Evolutionary conservation across 129 eudicot genomes (phyloP).

Genomic region (Artemisia annua): DNA sequence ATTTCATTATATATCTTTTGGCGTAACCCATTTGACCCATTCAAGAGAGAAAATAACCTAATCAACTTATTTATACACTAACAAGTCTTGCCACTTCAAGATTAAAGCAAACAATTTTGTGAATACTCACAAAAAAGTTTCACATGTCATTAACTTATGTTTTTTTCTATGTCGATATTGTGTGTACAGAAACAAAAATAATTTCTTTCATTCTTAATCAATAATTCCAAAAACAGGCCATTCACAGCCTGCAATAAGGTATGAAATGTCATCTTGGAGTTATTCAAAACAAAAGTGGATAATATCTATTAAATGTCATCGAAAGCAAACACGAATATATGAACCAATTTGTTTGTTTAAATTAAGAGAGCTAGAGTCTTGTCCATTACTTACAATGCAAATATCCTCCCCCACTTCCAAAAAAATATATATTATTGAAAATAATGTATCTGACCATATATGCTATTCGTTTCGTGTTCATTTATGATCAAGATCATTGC

Average conservation of each 20-base stretch:
- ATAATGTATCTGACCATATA: too few relatives aligned
- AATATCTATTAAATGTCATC: not conserved
- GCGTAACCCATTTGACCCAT: too few relatives aligned
- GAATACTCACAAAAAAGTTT: too few relatives aligned
- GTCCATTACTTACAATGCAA: not conserved
- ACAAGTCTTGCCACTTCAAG: too few relatives aligned
- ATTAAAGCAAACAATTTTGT: too few relatives aligned
- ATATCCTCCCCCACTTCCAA: not conserved
- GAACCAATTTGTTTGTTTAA: not conserved
- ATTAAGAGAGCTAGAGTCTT: not conserved
- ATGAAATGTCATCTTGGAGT: constrained; percentile 22
- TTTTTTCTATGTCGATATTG: not conserved
- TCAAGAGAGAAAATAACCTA: too few relatives aligned
- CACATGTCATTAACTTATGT: too few relatives aligned
- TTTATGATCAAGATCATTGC: too few relatives aligned
- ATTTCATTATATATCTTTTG: too few relatives aligned
- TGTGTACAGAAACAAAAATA: not conserved
- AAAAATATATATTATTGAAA: too few relatives aligned
- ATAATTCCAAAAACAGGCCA: not conserved
- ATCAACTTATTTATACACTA: too few relatives aligned
- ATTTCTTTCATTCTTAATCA: not conserved
- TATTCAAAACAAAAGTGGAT: constrained; percentile 14
- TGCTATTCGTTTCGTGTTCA: too few relatives aligned
- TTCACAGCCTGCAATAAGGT: constrained; percentile 20
- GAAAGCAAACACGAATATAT: constrained; percentile 4